These are phyloP conservation scores for Zea luxurians DNA, from an alignment of 176 grass and related monocot species.

Conservation along the genomic window DNA sequence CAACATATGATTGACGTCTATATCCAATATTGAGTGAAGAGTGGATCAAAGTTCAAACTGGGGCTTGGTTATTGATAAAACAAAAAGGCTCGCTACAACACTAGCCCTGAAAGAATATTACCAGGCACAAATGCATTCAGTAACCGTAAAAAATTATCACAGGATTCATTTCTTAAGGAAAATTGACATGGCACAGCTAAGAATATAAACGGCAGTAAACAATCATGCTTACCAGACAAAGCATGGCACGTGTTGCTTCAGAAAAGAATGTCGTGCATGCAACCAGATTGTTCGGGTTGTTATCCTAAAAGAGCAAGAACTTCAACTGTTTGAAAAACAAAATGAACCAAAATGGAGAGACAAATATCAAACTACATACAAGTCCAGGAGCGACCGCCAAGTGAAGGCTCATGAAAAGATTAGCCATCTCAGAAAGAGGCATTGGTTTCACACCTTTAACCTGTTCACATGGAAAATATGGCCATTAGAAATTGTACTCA, in stretches of 20 bases:
- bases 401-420: slow-evolving; percentile 77
- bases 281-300: slow-evolving; percentile 95
- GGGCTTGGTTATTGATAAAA: slow-evolving; percentile 12
- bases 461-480: slow-evolving; percentile 44
- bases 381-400: slow-evolving; percentile 84
- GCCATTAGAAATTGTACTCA: slow-evolving; percentile 23
- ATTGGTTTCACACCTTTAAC: slow-evolving; percentile 91
- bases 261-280: slow-evolving; percentile 87
- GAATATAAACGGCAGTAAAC: slow-evolving; percentile 10
- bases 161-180: background rate
- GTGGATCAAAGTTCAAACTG: background rate
- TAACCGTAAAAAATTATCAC: background rate
- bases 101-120: background rate
- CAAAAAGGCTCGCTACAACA: background rate
- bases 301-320: slow-evolving; percentile 59
- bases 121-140: background rate
- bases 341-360: slow-evolving; percentile 8
- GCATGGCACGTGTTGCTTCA: slow-evolving; percentile 70
- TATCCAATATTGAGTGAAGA: background rate
- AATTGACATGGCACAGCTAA: background rate
- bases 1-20: background rate
- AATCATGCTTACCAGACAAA: slow-evolving; percentile 82
- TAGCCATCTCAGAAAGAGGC: slow-evolving; percentile 79
- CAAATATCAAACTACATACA: slow-evolving; percentile 53
- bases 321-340: slow-evolving; percentile 37